Base-by-base conservation (phyloP, 2,329 filamentous ascomycete genomes). In the Coniochaeta sp. region DNA sequence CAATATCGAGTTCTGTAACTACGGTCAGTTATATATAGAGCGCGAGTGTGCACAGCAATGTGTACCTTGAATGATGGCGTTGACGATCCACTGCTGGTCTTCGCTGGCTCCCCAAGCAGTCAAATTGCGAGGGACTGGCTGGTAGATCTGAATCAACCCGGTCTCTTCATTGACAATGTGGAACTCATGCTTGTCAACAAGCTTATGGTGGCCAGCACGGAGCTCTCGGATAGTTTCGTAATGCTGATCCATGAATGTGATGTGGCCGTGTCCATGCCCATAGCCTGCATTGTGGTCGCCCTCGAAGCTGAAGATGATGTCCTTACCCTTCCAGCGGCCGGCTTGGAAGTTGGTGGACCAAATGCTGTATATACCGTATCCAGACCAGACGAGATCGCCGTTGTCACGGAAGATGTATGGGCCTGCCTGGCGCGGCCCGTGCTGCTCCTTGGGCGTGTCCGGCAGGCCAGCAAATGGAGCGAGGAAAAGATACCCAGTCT, bases 341-440 rank as follows among this genome's bases (percentile, higher is more conserved):
- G 74, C 74, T 62, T 81, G 81, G 69, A 85, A 84, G 66, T 84
- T 84, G 61, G 77, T 77, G 0, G 76, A 68, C 77, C 80, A 83
- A 66, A 79, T 79, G 34, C 75, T 77, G 64, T 78, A 82, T 65
- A 79, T 77, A 4, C 75, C 76, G 59, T 81, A 81, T 2, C 82
- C 80, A 0, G 81, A 84, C 81, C 81, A 85, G 24, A 86, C 73
- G 0, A 85, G 72, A 57, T 84, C 80, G 1, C 82, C 82, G 34
- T 81, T 70, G 64, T 82, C 76, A 6, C 75, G 74, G 64, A 83
- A 79, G 63, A 85, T 85, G 66, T 85, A 85, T 0, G 81, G 78
- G 0, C 73, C 80, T 1, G 80, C 74, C 67, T 84, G 81, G 5
- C 76, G 74, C 1, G 81, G 80, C 0, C 78, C 79, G 60, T 55